Base-by-base conservation (phyloP, 345 rosid species). In the Punica granatum region DNA sequence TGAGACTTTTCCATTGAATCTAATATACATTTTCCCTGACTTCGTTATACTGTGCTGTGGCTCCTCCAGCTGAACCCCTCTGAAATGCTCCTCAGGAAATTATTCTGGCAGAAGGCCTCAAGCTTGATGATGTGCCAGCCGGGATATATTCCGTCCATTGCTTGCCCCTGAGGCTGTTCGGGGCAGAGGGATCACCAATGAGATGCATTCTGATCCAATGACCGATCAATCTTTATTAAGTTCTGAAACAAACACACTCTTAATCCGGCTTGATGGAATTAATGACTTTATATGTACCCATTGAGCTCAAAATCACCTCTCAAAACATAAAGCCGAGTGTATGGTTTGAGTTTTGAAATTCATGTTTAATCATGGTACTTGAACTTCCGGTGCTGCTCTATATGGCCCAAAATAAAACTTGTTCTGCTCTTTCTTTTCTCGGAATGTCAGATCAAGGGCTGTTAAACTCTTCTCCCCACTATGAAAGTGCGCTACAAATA, bases 131-230 rank as follows among this genome's bases (percentile, higher is more conserved):
- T 63, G 78, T 85, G 56, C 81, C 75, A 25, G 74, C 81, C 49
- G 92, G 92, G 71, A 61, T 76, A 18, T 86, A 86, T 78, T 72
- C 82, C 18, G 75, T 89, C 66, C 92, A 86, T 71, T 89, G 96
- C 80, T 82, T 89, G 54, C 90, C 88, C 10, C 73, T 79, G 66
- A 85, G 92, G 67, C 70, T 89, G 79, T 68, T 79, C 42, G 87
- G 87, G 63, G 75, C 90, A 0, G 90, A 89, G 75, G 96, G 87
- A 30, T 85, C 84, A 26, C 92, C 96, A 0, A 77, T 77, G 2
- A 83, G 92, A 83, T 89, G 90, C 76, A 80, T 85, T 74, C 92
- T 85, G 69, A 86, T 83, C 62, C 78, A 83, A 76, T 88, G 79
- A 86, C 35, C 28, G 14, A 37, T 21, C 59, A 7, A 18, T 53